phyloP scores from a whole-genome alignment of 1,284 basidiomycete genomes.

The Cutaneotrichosporon sp. region DNA sequence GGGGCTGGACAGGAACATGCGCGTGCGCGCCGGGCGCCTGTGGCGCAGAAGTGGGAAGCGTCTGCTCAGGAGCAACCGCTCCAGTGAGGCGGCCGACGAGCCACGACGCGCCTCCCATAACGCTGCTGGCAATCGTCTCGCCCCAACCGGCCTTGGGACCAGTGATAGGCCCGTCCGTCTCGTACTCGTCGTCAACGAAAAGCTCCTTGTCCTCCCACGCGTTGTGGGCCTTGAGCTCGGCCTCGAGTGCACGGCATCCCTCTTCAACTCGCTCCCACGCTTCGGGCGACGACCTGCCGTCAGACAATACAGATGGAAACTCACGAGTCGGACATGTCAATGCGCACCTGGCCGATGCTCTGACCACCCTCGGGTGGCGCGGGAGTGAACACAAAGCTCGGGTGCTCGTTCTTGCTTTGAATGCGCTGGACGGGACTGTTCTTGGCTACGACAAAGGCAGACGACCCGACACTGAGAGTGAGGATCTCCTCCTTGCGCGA shows the following conservation, averaged over 20 bases:
- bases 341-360: slow-evolving; percentile 47
- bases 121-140: slow-evolving; percentile 38
- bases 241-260: slow-evolving; percentile 37
- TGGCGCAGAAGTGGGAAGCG: slow-evolving; percentile 27
- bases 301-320: slow-evolving; percentile 12
- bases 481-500: slow-evolving; percentile 36
- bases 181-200: slow-evolving; percentile 51
- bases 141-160: slow-evolving; percentile 41
- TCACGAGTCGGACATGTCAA: slow-evolving; percentile 44
- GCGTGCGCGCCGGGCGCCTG: slow-evolving; percentile 21
- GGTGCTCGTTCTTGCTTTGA: slow-evolving; percentile 43
- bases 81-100: slow-evolving; percentile 15
- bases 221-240: slow-evolving; percentile 36
- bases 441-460: slow-evolving; percentile 42
- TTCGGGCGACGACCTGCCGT: slow-evolving; percentile 34
- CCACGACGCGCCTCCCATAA: slow-evolving; percentile 13
- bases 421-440: slow-evolving; percentile 45
- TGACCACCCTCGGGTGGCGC: slow-evolving; percentile 39
- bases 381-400: slow-evolving; percentile 48
- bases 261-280: slow-evolving; percentile 49
- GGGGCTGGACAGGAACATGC: slow-evolving; percentile 25
- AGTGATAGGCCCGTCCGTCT: slow-evolving; percentile 33
- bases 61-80: slow-evolving; percentile 5
- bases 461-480: slow-evolving; percentile 42
- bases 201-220: slow-evolving; percentile 46